Percentiles rank a stretch among this genome's conserved stretches.
These are phyloP conservation scores for Mucor mucedo DNA, from an alignment of 371 early-diverging fungal genomes.

Conservation along the genomic window DNA sequence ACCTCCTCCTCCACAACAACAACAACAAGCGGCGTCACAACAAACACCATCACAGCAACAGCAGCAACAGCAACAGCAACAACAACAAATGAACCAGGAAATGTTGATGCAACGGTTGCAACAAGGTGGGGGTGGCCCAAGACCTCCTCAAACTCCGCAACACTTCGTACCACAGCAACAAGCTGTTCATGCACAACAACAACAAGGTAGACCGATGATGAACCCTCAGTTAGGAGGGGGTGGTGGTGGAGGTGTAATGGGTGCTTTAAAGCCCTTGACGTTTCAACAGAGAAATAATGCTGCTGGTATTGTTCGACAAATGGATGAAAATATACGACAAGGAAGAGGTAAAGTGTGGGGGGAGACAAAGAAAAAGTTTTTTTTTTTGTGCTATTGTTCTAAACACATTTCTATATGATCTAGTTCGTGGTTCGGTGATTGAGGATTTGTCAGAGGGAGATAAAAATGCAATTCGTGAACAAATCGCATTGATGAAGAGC, in stretches of 20 bases:
- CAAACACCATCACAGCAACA: neutral
- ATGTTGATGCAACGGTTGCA: constrained; percentile 31
- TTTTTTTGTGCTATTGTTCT: no score
- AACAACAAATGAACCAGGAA: constrained; percentile 20
- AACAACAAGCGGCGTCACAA: neutral
- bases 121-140: constrained; percentile 23
- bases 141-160: constrained; percentile 31
- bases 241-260: constrained; percentile 9
- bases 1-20: neutral
- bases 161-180: constrained; percentile 8
- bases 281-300: constrained; percentile 35
- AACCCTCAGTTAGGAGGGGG: constrained; percentile 17
- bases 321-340: constrained; percentile 51
- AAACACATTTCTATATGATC: neutral
- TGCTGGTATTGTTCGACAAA: constrained; percentile 45
- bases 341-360: constrained; percentile 40
- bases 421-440: constrained; percentile 42
- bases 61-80: constrained; percentile 6
- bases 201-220: constrained; percentile 19
- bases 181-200: constrained; percentile 14
- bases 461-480: constrained; percentile 54
- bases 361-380: neutral
- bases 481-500: constrained; percentile 44
- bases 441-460: constrained; percentile 53
- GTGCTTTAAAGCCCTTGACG: constrained; percentile 13